phyloP scores from a whole-genome alignment of 1,139 yeast species.

The Zygosaccharomyces sapae region DNA sequence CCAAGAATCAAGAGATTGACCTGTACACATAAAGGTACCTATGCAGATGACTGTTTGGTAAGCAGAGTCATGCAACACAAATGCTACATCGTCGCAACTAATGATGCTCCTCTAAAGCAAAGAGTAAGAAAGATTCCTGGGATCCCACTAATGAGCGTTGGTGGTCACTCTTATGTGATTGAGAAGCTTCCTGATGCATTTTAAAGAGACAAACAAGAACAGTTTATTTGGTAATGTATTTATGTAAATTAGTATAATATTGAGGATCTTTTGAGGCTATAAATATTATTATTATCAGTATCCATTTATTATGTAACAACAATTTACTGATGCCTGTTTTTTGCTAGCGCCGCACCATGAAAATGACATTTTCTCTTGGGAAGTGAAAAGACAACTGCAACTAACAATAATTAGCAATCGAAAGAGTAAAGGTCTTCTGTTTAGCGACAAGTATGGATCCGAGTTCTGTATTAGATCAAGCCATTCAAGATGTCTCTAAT shows the following conservation, averaged over 20 bases:
- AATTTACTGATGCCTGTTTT: no score
- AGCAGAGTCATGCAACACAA: conserved; percentile 92
- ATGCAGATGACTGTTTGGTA: conserved; percentile 96
- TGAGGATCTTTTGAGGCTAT: not conserved
- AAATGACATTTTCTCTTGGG: not conserved
- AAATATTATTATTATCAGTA: not conserved
- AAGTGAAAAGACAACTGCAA: not conserved
- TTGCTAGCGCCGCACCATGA: not conserved
- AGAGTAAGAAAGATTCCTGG: conserved; percentile 95
- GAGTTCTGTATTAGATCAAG: conserved; percentile 69
- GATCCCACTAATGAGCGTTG: conserved; percentile 94
- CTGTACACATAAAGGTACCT: conserved; percentile 91
- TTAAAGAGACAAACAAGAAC: conserved; percentile 34
- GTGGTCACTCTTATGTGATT: conserved; percentile 84
- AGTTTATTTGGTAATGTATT: not conserved
- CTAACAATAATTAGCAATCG: no score
- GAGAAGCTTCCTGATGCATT: conserved; percentile 95
- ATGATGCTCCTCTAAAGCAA: conserved; percentile 96
- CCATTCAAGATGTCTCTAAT: conserved; percentile 72
- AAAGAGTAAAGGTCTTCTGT: not conserved
- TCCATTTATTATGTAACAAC: no score
- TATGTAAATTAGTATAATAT: not conserved
- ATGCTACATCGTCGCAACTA: conserved; percentile 94
- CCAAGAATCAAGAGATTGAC: conserved; percentile 83
- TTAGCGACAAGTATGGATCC: conserved; percentile 52